phyloP scores from a whole-genome alignment of 345 rosid genomes.

The Durio zibethinus region DNA sequence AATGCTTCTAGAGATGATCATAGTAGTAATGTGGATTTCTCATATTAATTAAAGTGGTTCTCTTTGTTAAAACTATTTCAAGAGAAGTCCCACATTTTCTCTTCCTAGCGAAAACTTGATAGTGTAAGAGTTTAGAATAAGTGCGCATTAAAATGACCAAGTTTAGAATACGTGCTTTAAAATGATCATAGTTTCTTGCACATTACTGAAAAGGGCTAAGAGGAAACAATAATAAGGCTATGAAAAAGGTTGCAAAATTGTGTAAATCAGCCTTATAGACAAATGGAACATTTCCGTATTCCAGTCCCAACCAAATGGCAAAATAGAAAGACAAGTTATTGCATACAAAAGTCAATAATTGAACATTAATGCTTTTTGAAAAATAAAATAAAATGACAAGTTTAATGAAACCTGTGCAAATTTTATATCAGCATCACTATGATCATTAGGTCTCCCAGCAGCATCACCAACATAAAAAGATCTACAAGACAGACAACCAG shows the following conservation, averaged over 20 bases:
- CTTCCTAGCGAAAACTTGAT: not conserved
- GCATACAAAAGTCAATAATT: not conserved
- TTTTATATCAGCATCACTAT: conserved; percentile 80
- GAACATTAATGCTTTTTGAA: not conserved
- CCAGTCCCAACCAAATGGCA: not conserved
- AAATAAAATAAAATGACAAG: not conserved
- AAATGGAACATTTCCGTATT: not conserved
- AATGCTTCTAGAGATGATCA: not conserved
- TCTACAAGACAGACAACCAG: conserved; percentile 34
- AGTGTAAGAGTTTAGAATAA: not conserved
- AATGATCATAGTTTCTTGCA: conserved; percentile 5
- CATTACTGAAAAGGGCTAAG: not conserved
- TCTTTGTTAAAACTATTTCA: not conserved
- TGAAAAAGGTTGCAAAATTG: not conserved
- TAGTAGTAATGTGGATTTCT: not conserved
- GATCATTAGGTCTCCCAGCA: conserved; percentile 78
- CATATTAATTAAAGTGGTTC: too few species aligned
- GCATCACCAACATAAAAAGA: conserved; percentile 98
- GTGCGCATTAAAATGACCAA: too few species aligned
- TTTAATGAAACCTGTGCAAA: conserved; percentile 66
- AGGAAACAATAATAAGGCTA: not conserved
- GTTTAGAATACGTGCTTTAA: not conserved
- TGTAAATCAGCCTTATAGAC: not conserved
- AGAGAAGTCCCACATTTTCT: not conserved
- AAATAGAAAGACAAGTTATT: not conserved